Evolutionary conservation across 306 rosid genomes (phyloP).

Genomic region (cucumber (Cucumis sativus)): Cucumber_9930_V3 NC_026657.2:6161001-6161500

Average conservation of each 20-base stretch:
- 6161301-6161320: neutral
- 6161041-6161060: neutral
- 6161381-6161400: neutral
- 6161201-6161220: neutral
- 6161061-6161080: neutral
- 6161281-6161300: neutral
- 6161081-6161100: neutral
- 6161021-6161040: neutral
- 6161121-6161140: neutral
- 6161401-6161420: neutral
- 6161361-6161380: neutral
- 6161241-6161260: neutral
- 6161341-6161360: neutral
- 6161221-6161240: neutral
- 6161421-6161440: neutral
- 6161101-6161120: neutral
- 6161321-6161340: neutral
- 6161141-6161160: neutral
- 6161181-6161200: neutral
- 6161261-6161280: neutral
- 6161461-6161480: constrained; percentile 35
- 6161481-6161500: constrained; percentile 71
- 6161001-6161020: neutral
- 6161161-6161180: neutral
- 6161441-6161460: neutral